A percentile compares a stretch with the other conserved stretches of the same genome.
Conservation (phyloP, 2,329 filamentous ascomycete genomes). For the Dactylellina leptospora region DNA sequence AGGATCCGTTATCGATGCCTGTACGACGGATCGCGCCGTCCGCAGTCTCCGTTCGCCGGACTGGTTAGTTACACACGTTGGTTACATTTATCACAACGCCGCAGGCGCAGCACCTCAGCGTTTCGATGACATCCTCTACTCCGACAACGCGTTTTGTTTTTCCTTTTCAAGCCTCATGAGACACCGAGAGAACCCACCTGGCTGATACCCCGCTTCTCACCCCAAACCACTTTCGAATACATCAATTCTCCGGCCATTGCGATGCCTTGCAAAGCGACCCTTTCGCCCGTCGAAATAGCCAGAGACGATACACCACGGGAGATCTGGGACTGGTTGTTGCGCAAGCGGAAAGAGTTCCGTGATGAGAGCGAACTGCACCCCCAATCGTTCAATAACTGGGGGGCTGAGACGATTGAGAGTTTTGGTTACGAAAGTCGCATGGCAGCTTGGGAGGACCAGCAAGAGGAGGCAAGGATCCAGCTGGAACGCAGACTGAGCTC, state of each 20-base stretch:
- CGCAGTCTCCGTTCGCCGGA: not conserved
- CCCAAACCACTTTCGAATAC: not conserved
- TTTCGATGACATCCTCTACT: not conserved
- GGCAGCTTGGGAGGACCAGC: conserved; percentile 42
- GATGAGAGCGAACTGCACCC: conserved; percentile 34
- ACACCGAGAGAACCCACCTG: not conserved
- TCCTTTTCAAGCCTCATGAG: conserved; percentile 35
- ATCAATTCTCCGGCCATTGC: not conserved
- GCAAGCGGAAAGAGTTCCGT: conserved; percentile 39
- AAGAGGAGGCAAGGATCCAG: conserved; percentile 34
- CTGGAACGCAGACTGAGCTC: conserved; percentile 18
- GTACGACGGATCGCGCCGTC: too few species aligned
- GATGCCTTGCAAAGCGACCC: conserved; percentile 45
- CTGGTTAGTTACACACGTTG: not conserved
- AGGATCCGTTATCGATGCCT: too few species aligned
- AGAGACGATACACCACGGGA: conserved; percentile 41
- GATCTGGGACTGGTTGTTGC: conserved; percentile 46
- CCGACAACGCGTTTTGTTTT: conserved; percentile 52
- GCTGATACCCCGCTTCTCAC: conserved; percentile 46
- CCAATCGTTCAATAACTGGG: conserved; percentile 38
- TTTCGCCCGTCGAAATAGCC: conserved; percentile 39
- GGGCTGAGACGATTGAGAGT: conserved; percentile 31
- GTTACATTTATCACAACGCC: not conserved
- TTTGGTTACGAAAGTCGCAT: conserved; percentile 40
- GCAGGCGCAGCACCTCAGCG: not conserved